Percentiles rank a stretch among this genome's conserved stretches.
Conservation (phyloP, 257 asterid genomes). For the Sherardia arvensis region DNA sequence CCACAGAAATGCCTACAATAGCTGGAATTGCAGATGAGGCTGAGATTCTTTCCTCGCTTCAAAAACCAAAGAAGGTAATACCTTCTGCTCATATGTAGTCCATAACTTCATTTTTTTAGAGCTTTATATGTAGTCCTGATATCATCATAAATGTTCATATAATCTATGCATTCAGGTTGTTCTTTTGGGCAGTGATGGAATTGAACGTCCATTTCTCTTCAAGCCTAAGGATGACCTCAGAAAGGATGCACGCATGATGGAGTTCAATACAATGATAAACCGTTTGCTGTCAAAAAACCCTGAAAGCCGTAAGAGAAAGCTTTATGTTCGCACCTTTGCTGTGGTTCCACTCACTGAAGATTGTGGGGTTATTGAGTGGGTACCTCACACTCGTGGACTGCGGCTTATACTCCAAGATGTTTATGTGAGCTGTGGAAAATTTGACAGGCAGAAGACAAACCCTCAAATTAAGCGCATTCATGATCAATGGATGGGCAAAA, state of each 20-base stretch:
- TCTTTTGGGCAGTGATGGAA: conserved; percentile 92
- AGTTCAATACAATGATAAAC: conserved; percentile 92
- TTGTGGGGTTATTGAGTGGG: conserved; percentile 99
- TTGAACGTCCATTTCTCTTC: conserved; percentile 84
- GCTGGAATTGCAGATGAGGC: conserved; percentile 94
- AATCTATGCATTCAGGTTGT: conserved; percentile 38
- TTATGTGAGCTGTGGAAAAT: conserved; percentile 79
- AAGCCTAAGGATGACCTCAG: conserved; percentile 97
- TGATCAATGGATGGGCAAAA: conserved; percentile 77
- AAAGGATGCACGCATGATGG: conserved; percentile 99
- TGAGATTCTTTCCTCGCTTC: conserved; percentile 94
- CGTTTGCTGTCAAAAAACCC: conserved; percentile 76
- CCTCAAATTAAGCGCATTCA: conserved; percentile 86
- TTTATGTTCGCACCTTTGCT: conserved; percentile 89
- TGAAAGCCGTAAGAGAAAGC: conserved; percentile 96
- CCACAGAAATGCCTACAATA: conserved; percentile 70
- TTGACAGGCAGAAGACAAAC: conserved; percentile 88
- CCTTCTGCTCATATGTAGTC: conserved; percentile 11
- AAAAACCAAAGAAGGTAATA: conserved; percentile 90
- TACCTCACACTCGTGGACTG: conserved; percentile 92
- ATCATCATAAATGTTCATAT: background rate
- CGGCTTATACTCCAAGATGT: conserved; percentile 92
- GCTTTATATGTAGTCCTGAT: background rate
- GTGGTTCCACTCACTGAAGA: conserved; percentile 95
- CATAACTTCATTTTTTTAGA: background rate